phyloP scores from a whole-genome alignment of 1,139 yeast species.

The Torulaspora globosa region DNA sequence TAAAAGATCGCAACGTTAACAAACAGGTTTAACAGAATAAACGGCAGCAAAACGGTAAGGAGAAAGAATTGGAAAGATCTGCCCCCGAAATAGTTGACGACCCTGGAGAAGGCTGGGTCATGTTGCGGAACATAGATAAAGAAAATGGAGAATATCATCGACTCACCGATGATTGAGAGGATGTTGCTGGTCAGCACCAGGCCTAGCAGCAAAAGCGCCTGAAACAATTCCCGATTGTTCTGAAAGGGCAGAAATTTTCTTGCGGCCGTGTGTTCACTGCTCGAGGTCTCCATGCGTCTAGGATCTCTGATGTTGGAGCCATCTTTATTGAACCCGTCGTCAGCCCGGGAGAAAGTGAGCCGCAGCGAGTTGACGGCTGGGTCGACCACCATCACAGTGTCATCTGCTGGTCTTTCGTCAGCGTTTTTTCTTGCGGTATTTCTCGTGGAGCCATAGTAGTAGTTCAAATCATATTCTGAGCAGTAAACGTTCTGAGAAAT shows the following conservation, averaged over 20 bases:
- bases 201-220: slow-evolving; percentile 8
- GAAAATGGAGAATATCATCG: slow-evolving; percentile 34
- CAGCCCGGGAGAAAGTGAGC: slow-evolving; percentile 17
- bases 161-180: slow-evolving; percentile 29
- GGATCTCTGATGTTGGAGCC: neutral
- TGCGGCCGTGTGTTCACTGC: neutral
- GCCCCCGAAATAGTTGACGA: slow-evolving; percentile 34
- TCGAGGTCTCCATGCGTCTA: neutral
- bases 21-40: slow-evolving; percentile 22
- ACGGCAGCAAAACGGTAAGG: slow-evolving; percentile 27
- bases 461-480: slow-evolving; percentile 9
- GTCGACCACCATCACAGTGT: slow-evolving; percentile 19
- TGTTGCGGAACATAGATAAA: slow-evolving; percentile 37
- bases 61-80: slow-evolving; percentile 25
- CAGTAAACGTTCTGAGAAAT: slow-evolving; percentile 35
- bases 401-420: slow-evolving; percentile 6
- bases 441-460: slow-evolving; percentile 14
- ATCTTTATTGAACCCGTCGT: slow-evolving; percentile 4
- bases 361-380: slow-evolving; percentile 24
- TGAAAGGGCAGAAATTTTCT: slow-evolving; percentile 12
- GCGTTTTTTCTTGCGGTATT: neutral
- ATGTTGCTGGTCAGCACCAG: slow-evolving; percentile 25
- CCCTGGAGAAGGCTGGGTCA: slow-evolving; percentile 28
- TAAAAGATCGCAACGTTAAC: slow-evolving; percentile 23
- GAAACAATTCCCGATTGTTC: slow-evolving; percentile 6